Conservation (phyloP, 2,329 filamentous ascomycete genomes). For the Trichoderma asperellum region DNA sequence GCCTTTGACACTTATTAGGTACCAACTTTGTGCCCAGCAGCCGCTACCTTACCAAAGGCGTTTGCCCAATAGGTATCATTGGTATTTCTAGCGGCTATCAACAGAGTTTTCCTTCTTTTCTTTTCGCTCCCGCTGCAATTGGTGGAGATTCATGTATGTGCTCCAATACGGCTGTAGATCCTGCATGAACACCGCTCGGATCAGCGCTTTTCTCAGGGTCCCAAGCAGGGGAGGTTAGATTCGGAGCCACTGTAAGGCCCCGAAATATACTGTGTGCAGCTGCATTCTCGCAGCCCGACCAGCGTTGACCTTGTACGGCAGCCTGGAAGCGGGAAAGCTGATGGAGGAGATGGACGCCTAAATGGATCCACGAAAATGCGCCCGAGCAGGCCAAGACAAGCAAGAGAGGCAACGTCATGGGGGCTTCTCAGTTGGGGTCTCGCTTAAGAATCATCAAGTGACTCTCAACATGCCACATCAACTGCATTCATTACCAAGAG, state of each 20-base stretch:
- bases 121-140: background rate
- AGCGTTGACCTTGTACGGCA: background rate
- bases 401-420: background rate
- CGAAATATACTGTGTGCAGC: background rate
- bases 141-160: background rate
- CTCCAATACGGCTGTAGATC: background rate
- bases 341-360: conserved; percentile 1
- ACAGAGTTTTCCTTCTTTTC: background rate
- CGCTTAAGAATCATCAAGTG: background rate
- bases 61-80: background rate
- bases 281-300: conserved; percentile 19
- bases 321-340: background rate
- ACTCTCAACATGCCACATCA: too few relatives aligned
- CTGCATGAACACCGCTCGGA: conserved; percentile 1
- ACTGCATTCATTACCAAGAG: background rate
- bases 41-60: background rate
- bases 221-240: conserved; percentile 5
- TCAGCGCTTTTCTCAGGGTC: conserved; percentile 4
- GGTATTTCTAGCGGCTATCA: background rate
- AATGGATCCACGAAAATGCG: background rate
- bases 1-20: background rate
- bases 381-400: background rate
- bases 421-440: background rate
- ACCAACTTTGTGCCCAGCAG: background rate
- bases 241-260: conserved; percentile 5